Conservation (phyloP, 495 filamentous ascomycete genomes). For the Talaromyces wortmannii region DNA sequence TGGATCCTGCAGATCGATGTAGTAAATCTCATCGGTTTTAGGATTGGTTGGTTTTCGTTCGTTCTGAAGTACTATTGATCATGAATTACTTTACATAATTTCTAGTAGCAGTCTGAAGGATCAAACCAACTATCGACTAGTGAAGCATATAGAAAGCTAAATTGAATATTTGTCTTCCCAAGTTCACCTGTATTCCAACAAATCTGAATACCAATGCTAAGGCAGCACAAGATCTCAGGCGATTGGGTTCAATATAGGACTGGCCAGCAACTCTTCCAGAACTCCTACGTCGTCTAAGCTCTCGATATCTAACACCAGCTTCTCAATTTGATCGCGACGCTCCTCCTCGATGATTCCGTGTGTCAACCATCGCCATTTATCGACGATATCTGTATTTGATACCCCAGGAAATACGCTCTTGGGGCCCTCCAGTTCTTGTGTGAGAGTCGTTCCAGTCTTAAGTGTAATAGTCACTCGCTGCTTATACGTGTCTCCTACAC, state of each 20-base stretch:
- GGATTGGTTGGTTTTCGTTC: no score
- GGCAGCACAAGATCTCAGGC: not conserved
- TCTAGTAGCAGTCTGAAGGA: no score
- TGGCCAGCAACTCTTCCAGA: not conserved
- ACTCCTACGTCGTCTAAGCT: conserved; percentile 9
- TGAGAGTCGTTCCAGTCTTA: conserved; percentile 13
- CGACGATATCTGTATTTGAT: conserved; percentile 26
- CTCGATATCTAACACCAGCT: conserved; percentile 19
- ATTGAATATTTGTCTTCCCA: no score
- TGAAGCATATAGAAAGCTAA: no score
- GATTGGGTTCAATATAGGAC: not conserved
- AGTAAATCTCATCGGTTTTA: no score
- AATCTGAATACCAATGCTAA: not conserved
- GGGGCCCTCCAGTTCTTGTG: conserved; percentile 11
- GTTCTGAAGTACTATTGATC: no score
- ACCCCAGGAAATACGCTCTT: conserved; percentile 19
- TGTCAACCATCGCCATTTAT: conserved; percentile 23
- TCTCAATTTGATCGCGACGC: conserved; percentile 23
- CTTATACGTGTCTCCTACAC: conserved; percentile 12
- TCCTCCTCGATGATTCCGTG: conserved; percentile 16
- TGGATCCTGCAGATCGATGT: no score
- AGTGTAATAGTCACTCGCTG: conserved; percentile 10
- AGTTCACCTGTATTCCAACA: not conserved
- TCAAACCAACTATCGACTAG: no score
- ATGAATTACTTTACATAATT: no score